Evolutionary conservation across 1,284 basidiomycete genomes (phyloP), one percentile per base, ranked within the genome.

Genomic region (Melampsora americana): DNA sequence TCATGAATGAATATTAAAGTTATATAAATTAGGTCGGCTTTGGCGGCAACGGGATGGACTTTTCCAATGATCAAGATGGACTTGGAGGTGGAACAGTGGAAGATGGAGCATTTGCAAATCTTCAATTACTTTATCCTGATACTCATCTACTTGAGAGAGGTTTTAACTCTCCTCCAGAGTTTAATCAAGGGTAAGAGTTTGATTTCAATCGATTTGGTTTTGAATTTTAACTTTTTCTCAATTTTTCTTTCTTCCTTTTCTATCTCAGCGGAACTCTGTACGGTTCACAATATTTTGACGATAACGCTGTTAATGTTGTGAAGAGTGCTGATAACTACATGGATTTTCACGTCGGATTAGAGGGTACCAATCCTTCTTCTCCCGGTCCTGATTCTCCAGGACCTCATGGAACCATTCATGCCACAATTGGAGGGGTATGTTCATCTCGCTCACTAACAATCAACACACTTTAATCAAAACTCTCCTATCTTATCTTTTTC

Each of bases 401-500:
- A 26, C 64, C 71, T 35, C 71, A 74, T 67, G 71, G 71, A 35
- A 67, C 71, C 9, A 67, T 74, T 12, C 71, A 74, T 59, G 50
- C 39, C 16, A 39, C 66, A 5, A 74, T 74, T 42, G 71, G 71
- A 66, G 71, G 71, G 42, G 71, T 74, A 53, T 59, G 71, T 74
- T 14, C 42, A 16, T n/a, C 16, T n/a, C 6, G 12, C 9, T 32
- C 3, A 1, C 11, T n/a, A 5, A n/a, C 23, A 28, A 5, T 42
- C 42, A 42, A 11, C 12, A 12, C 42, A 42, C 6, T 42, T 42
- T 7, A 42, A 20, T 50, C 42, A 30, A 44, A 9, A 71, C n/a
- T 18, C 32, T 50, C 23, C 30, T 4, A 9, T 23, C 11, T 39
- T 44, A 28, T 28, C 11, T 61, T 56, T 18, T 5, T 20, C 23